phyloP scores from a whole-genome alignment of 345 rosid genomes.

The Pugionium dolabratum region DNA sequence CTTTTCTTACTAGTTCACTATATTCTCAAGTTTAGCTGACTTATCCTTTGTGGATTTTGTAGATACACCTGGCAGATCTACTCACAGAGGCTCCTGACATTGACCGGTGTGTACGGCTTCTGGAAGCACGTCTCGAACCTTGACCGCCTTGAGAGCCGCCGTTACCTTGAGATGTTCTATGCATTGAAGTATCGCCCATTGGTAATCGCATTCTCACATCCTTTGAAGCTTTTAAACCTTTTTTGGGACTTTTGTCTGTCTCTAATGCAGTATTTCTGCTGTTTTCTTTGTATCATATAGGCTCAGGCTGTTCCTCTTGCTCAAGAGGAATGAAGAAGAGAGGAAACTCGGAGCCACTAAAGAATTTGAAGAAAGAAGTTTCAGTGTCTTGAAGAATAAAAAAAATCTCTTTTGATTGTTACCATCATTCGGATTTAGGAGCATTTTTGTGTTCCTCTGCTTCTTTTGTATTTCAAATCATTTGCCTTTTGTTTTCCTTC shows the following conservation, averaged over 20 bases:
- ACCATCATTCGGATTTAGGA: constrained; percentile 17
- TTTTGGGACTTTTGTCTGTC: background rate
- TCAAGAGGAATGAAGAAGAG: constrained; percentile 24
- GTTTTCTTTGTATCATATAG: constrained; percentile 42
- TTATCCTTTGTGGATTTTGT: constrained; percentile 14
- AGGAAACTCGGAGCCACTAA: background rate
- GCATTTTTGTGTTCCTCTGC: constrained; percentile 32
- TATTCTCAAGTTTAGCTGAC: background rate
- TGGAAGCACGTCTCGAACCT: constrained; percentile 96
- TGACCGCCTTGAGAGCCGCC: constrained; percentile 81
- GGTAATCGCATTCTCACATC: constrained; percentile 43
- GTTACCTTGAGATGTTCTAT: constrained; percentile 92
- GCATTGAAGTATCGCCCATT: constrained; percentile 78
- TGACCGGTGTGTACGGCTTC: constrained; percentile 90
- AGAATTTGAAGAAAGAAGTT: background rate
- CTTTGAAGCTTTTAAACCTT: background rate
- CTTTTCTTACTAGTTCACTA: background rate
- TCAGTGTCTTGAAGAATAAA: background rate
- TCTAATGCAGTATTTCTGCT: background rate
- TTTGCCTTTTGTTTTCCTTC: background rate
- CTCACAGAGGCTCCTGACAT: constrained; percentile 78
- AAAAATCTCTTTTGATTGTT: constrained; percentile 33
- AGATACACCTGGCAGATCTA: constrained; percentile 94
- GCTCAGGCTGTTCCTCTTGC: constrained; percentile 78
- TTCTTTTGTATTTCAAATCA: constrained; percentile 18